These are phyloP conservation scores for Puccinia sorghi DNA, from an alignment of 1,284 basidiomycete species.

Conservation along the genomic window DNA sequence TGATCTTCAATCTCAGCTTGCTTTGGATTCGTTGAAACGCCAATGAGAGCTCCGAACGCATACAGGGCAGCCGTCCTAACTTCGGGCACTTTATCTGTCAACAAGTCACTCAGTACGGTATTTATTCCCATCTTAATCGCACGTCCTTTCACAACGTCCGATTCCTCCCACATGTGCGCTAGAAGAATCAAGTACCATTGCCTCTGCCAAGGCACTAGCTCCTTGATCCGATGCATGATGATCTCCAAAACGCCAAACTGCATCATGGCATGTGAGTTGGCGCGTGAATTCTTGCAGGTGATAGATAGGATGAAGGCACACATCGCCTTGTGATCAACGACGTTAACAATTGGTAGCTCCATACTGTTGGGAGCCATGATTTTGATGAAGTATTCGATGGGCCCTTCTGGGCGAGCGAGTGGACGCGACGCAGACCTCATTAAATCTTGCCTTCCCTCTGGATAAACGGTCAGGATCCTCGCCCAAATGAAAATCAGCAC, in stretches of 20 bases:
- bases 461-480: conserved; percentile 50
- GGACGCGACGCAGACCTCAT: conserved; percentile 30
- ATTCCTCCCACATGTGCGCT: conserved; percentile 49
- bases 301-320: conserved; percentile 49
- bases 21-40: conserved; percentile 42
- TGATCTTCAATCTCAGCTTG: conserved; percentile 21
- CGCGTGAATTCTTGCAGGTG: conserved; percentile 39
- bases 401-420: conserved; percentile 20
- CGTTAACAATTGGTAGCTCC: conserved; percentile 45
- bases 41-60: conserved; percentile 45
- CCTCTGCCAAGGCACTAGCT: conserved; percentile 37
- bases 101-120: conserved; percentile 50
- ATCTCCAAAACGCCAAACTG: conserved; percentile 40
- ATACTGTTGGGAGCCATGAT: conserved; percentile 35
- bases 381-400: conserved; percentile 45
- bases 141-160: conserved; percentile 47
- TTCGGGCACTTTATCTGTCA: conserved; percentile 47
- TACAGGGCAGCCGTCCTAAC: conserved; percentile 47
- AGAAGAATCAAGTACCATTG: conserved; percentile 49
- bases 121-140: conserved; percentile 51
- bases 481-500: conserved; percentile 50
- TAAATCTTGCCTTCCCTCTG: conserved; percentile 43
- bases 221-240: conserved; percentile 33
- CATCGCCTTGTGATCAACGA: conserved; percentile 48
- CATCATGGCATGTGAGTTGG: conserved; percentile 20